Percentiles rank a stretch among this genome's conserved stretches.
phyloP scores from a whole-genome alignment of 164 flowering plant genomes.

The Umbellularia californica region DNA sequence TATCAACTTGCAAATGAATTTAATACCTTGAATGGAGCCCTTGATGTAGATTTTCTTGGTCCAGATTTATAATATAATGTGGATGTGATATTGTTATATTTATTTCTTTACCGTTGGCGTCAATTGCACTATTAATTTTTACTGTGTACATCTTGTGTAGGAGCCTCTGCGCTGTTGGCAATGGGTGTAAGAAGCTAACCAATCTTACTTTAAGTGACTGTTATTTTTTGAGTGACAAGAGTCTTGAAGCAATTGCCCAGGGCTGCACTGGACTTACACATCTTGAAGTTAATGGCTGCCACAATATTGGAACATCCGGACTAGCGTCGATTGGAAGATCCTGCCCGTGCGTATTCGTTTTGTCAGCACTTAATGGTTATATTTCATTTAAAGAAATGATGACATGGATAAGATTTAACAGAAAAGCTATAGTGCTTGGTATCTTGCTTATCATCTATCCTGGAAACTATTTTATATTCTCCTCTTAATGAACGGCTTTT shows the following conservation, averaged over 20 bases:
- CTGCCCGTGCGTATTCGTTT: conserved; percentile 50
- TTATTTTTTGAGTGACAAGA: conserved; percentile 67
- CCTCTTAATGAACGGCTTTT: not conserved
- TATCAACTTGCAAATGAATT: not conserved
- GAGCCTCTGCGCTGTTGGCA: conserved; percentile 73
- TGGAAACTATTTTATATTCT: not conserved
- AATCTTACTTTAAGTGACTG: conserved; percentile 79
- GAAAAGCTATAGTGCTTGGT: not conserved
- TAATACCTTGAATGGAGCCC: not conserved
- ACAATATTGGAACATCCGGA: conserved; percentile 76
- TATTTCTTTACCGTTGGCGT: not conserved
- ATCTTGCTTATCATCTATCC: not conserved
- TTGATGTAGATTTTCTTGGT: not conserved
- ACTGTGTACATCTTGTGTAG: conserved; percentile 39
- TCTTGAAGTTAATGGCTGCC: conserved; percentile 94
- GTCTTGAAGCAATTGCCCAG: conserved; percentile 72
- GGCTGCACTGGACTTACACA: conserved; percentile 78
- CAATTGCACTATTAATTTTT: not conserved
- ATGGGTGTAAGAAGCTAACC: conserved; percentile 76
- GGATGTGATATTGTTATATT: too few species aligned
- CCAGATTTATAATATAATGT: too few species aligned
- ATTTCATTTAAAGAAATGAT: too few species aligned
- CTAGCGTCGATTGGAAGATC: conserved; percentile 74
- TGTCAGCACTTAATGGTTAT: not conserved
- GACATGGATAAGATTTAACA: not conserved